Percentiles rank a stretch among this genome's conserved stretches.
Conservation (phyloP, 208 protist genomes). For the Trypanosoma brucei region DNA sequence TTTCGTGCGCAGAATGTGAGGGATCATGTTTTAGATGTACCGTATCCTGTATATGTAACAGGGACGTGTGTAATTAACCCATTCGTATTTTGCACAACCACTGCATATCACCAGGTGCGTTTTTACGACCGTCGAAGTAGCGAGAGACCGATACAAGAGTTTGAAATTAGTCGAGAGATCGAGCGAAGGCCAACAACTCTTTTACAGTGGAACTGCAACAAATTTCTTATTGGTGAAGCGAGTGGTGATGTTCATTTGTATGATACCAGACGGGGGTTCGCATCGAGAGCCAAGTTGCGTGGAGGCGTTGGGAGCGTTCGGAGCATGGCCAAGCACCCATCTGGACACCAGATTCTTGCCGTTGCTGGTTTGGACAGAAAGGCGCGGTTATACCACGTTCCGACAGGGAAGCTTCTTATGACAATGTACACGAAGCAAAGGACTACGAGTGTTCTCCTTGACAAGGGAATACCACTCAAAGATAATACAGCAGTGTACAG, state of each 20-base stretch:
- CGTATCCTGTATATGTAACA: constrained; percentile 65
- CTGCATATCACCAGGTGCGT: constrained; percentile 78
- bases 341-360: constrained; percentile 72
- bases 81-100: constrained; percentile 67
- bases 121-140: constrained; percentile 79
- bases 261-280: constrained; percentile 80
- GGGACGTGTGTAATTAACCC: constrained; percentile 73
- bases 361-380: constrained; percentile 75
- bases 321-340: constrained; percentile 77
- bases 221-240: constrained; percentile 80
- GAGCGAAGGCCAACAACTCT: constrained; percentile 69
- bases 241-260: constrained; percentile 84
- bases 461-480: constrained; percentile 48
- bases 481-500: constrained; percentile 66
- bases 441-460: constrained; percentile 57
- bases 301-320: constrained; percentile 82
- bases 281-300: constrained; percentile 69
- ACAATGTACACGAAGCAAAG: constrained; percentile 76
- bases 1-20: constrained; percentile 60
- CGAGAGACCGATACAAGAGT: constrained; percentile 75
- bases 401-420: constrained; percentile 70
- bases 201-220: constrained; percentile 84
- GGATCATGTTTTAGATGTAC: constrained; percentile 77
- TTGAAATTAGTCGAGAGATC: constrained; percentile 75
- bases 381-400: constrained; percentile 76